A percentile compares a stretch with the other conserved stretches of the same genome.
Conservation (phyloP, 2,329 filamentous ascomycete species). For the Botrytis tulipae region DNA sequence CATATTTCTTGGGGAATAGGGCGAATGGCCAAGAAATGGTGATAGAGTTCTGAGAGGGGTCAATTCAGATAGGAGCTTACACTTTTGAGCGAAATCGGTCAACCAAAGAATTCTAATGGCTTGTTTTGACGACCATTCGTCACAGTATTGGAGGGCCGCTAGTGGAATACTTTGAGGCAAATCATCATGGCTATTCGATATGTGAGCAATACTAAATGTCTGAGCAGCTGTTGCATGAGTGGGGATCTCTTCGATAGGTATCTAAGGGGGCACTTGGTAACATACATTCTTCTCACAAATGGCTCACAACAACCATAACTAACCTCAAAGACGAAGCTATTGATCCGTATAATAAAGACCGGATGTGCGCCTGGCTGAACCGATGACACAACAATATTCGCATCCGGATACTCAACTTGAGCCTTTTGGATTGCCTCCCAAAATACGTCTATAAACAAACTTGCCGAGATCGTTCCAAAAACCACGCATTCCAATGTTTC, state of each 20-base stretch:
- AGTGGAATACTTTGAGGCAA: not conserved
- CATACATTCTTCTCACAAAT: conserved; percentile 26
- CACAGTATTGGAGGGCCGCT: not conserved
- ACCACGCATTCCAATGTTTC: conserved; percentile 24
- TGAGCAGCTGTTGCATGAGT: not conserved
- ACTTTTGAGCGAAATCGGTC: not conserved
- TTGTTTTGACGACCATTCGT: not conserved
- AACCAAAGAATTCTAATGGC: not conserved
- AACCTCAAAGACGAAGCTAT: conserved; percentile 23
- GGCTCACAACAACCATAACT: conserved; percentile 25
- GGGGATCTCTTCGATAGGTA: not conserved
- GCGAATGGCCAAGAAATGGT: not conserved
- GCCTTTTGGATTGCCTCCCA: conserved; percentile 20
- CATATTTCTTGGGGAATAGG: too few relatives aligned
- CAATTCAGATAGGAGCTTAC: not conserved
- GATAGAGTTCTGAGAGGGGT: not conserved
- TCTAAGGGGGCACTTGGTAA: not conserved
- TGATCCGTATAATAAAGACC: not conserved
- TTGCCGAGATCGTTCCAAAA: conserved; percentile 22
- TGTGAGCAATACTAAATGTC: not conserved
- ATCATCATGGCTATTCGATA: not conserved
- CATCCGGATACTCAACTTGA: not conserved
- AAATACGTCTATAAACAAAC: conserved; percentile 21
- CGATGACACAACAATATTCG: not conserved
- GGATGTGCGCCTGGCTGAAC: not conserved